Base-by-base conservation (phyloP, 345 rosid genomes). In the Aurinia saxatilis region DNA sequence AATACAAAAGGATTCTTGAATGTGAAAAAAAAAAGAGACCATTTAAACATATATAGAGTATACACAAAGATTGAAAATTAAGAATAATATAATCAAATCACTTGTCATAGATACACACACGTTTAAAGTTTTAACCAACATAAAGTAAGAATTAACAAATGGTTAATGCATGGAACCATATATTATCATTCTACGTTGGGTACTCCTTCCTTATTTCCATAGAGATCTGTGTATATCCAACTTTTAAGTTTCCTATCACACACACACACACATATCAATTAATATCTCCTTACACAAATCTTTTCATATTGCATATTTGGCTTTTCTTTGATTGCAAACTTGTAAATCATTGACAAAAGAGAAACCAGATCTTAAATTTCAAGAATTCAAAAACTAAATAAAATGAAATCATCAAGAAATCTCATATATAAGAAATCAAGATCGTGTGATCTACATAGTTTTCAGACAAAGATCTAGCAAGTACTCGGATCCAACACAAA, bases 161-260 rank as follows among this genome's bases (percentile, higher is more conserved):
- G 59, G 75, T 63, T 71, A 63, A 71, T 71, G 70, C 75, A 63
- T 71, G 65, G 13, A 63, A 63, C 75, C 70, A 63, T 57, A 13
- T 56, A 38, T 40, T 40, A 70, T 18, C 63, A 70, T 70, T 71
- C 75, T 71, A 71, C 75, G 65, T 71, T 57, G 75, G 75, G 1
- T n/a, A n/a, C n/a, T 63, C 13, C 45, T 63, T 57, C 25, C 45
- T 63, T 57, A 41, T 54, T 48, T 40, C 31, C 69, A 63, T 71
- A 48, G 75, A 57, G 3, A 71, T 63, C 75, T 48, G 75, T 63
- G 70, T 40, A 33, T 57, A 33, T 57, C 48, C 33, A 37, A 12
- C 63, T 25, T 36, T 60, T 27, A 63, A 57, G 39, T 27, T 11
- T 70, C 31, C 23, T 40, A 63, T 63, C 65, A 39, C 23, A 55